Percentiles rank a stretch among this genome's conserved stretches.
Conservation (phyloP, 1,139 yeast genomes). For the Saccharomyces hybrid region DNA sequence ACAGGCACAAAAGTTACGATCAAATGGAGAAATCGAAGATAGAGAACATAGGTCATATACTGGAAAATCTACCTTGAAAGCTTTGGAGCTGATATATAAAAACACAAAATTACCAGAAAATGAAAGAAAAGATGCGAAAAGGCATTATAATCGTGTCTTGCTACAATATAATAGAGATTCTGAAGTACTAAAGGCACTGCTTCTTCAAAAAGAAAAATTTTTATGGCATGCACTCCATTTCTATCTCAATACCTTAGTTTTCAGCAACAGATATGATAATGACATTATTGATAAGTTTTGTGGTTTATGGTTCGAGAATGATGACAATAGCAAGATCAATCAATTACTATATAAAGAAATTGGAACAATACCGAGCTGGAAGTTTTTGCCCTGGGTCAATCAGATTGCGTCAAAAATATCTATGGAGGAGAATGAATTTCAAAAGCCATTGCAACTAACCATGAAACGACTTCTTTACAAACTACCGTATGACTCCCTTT, state of each 20-base stretch:
- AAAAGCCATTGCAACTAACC: conserved; percentile 43
- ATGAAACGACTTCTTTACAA: conserved; percentile 45
- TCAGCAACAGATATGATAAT: conserved; percentile 41
- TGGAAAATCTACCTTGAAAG: conserved; percentile 42
- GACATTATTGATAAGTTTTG: conserved; percentile 71
- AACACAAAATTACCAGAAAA: conserved; percentile 35
- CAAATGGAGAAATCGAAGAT: conserved; percentile 41
- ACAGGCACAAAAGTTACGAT: conserved; percentile 45
- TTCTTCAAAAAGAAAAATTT: conserved; percentile 38
- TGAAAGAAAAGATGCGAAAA: conserved; percentile 46
- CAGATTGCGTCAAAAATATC: conserved; percentile 73
- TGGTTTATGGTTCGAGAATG: conserved; percentile 75
- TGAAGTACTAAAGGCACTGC: conserved; percentile 38
- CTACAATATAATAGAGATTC: conserved; percentile 45
- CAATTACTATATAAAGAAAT: conserved; percentile 33
- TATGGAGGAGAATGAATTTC: conserved; percentile 46
- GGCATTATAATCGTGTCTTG: conserved; percentile 43
- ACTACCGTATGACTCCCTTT: conserved; percentile 76
- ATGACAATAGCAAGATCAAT: conserved; percentile 39
- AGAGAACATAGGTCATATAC: conserved; percentile 36
- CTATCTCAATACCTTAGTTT: conserved; percentile 48
- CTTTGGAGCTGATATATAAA: conserved; percentile 41
- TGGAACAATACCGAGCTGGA: conserved; percentile 44
- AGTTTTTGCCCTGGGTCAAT: conserved; percentile 72
- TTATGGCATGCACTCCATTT: conserved; percentile 51